Percentiles rank a stretch among this genome's conserved stretches.
phyloP scores from a whole-genome alignment of 176 grass and related monocot species.

The Secale cereale region DNA sequence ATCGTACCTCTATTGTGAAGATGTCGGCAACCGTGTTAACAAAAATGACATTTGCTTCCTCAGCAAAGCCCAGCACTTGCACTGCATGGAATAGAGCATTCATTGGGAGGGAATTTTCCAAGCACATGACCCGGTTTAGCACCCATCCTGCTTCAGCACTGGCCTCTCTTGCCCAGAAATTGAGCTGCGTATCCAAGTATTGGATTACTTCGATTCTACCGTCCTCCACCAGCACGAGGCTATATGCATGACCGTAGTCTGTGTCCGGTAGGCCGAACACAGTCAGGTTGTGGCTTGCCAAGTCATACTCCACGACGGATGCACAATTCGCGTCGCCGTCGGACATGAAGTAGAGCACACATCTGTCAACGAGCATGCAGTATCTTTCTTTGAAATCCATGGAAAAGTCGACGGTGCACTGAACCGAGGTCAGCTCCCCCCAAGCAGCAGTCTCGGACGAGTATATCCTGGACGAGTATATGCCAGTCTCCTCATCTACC shows the following conservation, averaged over 20 bases:
- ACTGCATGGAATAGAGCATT: neutral
- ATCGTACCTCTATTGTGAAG: neutral
- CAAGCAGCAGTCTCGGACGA: neutral
- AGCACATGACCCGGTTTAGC: neutral
- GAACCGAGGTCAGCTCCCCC: neutral
- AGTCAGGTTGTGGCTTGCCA: neutral
- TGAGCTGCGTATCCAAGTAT: neutral
- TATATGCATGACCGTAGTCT: no score
- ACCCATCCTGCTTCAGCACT: neutral
- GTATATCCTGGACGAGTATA: neutral
- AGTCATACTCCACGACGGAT: no score
- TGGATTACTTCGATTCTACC: neutral
- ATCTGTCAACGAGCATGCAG: neutral
- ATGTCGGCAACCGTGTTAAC: neutral
- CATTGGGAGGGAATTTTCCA: no score
- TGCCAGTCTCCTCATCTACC: no score
- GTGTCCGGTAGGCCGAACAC: no score
- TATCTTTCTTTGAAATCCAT: no score
- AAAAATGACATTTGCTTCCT: neutral
- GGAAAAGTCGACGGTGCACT: no score
- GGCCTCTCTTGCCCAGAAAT: neutral
- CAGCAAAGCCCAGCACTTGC: neutral
- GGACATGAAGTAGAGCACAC: neutral
- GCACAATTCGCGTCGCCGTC: neutral
- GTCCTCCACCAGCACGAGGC: neutral